These are phyloP conservation scores for Lepiota venenata DNA, from an alignment of 768 basidiomycete species.

Conservation along the genomic window DNA sequence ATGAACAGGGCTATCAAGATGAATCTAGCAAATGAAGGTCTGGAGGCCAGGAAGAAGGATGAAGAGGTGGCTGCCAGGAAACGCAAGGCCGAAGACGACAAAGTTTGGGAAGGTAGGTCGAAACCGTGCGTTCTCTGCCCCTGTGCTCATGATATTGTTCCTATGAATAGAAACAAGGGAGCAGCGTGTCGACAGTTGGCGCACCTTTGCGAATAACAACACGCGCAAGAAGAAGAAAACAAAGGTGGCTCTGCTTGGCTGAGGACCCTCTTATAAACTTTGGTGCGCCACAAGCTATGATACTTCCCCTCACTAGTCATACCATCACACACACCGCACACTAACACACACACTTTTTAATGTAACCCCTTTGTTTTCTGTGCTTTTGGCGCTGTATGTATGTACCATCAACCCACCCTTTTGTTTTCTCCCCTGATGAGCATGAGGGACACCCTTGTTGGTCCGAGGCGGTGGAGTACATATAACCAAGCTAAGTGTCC, in stretches of 20 bases:
- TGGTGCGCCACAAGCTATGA: conserved; percentile 7
- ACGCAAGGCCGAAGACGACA: conserved; percentile 87
- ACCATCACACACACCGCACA: conserved; percentile 3
- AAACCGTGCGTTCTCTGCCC: background rate
- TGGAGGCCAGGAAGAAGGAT: conserved; percentile 92
- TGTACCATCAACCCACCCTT: conserved; percentile 9
- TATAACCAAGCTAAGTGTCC: conserved; percentile 17
- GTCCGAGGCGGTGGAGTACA: background rate
- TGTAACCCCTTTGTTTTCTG: conserved; percentile 1
- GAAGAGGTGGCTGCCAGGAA: conserved; percentile 76
- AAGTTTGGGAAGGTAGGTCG: conserved; percentile 78
- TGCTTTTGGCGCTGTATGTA: conserved; percentile 9
- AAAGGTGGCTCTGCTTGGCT: conserved; percentile 67
- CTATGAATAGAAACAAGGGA: conserved; percentile 62
- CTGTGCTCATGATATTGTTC: background rate
- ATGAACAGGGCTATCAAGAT: conserved; percentile 73
- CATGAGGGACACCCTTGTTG: background rate
- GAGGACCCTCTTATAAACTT: conserved; percentile 18
- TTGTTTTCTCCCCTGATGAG: conserved; percentile 5
- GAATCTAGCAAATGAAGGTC: conserved; percentile 87
- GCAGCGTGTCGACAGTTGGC: conserved; percentile 82
- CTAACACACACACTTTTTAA: conserved; percentile 1
- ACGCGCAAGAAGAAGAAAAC: conserved; percentile 84
- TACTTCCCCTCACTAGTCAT: conserved; percentile 5
- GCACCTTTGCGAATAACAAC: conserved; percentile 58